Percentiles rank a stretch among this genome's conserved stretches.
phyloP scores from a whole-genome alignment of 2,329 filamentous ascomycete species.

The Penicillium oxalicum region DNA sequence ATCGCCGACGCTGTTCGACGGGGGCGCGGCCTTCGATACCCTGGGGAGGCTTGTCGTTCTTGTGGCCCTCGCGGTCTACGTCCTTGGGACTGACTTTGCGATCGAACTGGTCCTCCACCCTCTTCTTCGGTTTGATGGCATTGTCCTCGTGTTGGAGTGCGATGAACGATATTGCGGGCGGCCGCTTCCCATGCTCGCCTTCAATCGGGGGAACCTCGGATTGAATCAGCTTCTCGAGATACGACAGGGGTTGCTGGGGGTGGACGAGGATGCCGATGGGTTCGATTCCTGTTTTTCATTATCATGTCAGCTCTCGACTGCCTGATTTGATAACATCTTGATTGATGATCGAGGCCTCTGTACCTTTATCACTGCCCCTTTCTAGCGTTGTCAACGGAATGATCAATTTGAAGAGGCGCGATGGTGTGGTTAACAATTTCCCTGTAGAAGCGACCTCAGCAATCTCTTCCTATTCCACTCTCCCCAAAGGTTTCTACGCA shows the following conservation, averaged over 20 bases:
- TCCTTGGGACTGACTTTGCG: constrained; percentile 40
- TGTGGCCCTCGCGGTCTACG: background rate
- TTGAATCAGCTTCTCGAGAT: constrained; percentile 82
- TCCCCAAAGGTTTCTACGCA: constrained; percentile 19
- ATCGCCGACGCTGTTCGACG: constrained; percentile 40
- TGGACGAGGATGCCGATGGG: constrained; percentile 80
- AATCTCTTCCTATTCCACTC: too few relatives aligned
- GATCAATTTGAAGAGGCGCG: constrained; percentile 72
- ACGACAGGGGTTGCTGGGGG: constrained; percentile 84
- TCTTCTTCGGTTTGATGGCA: constrained; percentile 40
- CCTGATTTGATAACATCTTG: too few relatives aligned
- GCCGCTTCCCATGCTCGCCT: constrained; percentile 55
- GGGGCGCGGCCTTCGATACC: constrained; percentile 12
- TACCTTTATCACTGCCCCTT: constrained; percentile 52
- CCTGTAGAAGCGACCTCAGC: constrained; percentile 41
- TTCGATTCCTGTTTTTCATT: constrained; percentile 53
- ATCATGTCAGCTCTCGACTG: too few relatives aligned
- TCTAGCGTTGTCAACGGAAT: constrained; percentile 64
- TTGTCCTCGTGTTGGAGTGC: constrained; percentile 68
- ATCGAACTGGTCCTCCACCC: constrained; percentile 29
- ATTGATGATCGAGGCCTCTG: background rate
- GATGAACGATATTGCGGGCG: constrained; percentile 70
- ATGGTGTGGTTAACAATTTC: constrained; percentile 74
- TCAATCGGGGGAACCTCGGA: constrained; percentile 70
- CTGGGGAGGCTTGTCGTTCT: constrained; percentile 3